Evolutionary conservation across 805 yeast species (phyloP).

Genomic region (Zygosaccharomyces pseudorouxii): DNA sequence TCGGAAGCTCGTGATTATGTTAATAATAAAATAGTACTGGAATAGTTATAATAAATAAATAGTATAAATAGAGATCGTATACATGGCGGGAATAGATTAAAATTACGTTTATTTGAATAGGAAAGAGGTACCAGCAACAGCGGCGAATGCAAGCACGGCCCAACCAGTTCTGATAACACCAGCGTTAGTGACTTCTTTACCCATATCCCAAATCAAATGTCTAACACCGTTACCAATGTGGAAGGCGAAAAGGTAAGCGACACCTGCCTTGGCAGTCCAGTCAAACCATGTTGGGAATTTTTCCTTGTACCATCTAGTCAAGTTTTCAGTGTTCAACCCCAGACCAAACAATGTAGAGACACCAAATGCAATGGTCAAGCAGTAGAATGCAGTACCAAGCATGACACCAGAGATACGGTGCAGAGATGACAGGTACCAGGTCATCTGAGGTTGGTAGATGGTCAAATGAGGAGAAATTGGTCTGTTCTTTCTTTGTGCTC

Average conservation of each 20-base stretch:
- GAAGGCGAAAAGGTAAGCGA: conserved; percentile 81
- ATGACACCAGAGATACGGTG: conserved; percentile 89
- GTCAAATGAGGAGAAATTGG: conserved; percentile 87
- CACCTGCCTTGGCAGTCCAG: conserved; percentile 58
- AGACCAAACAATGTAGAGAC: conserved; percentile 60
- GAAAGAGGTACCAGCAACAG: conserved; percentile 48
- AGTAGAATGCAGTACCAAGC: conserved; percentile 75
- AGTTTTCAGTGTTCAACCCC: conserved; percentile 33
- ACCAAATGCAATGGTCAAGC: conserved; percentile 70
- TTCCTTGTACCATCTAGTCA: conserved; percentile 43
- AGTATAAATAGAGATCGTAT: background rate
- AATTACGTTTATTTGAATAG: conserved; percentile 8
- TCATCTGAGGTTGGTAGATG: conserved; percentile 87
- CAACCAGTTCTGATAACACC: conserved; percentile 94
- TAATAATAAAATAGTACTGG: background rate
- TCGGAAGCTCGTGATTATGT: background rate
- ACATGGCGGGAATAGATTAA: background rate
- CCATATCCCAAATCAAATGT: conserved; percentile 91
- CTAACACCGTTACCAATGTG: conserved; percentile 85
- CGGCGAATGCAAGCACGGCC: conserved; percentile 63
- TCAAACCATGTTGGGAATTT: conserved; percentile 62
- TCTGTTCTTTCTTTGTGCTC: conserved; percentile 79
- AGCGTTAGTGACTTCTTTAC: conserved; percentile 68
- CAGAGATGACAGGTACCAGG: conserved; percentile 71
- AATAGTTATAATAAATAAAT: conserved; percentile 5